Percentiles rank a stretch among this genome's conserved stretches.
Evolutionary conservation across 352 stramenopile species (phyloP).

Genomic region (Globisporangium recalcitrans): DNA sequence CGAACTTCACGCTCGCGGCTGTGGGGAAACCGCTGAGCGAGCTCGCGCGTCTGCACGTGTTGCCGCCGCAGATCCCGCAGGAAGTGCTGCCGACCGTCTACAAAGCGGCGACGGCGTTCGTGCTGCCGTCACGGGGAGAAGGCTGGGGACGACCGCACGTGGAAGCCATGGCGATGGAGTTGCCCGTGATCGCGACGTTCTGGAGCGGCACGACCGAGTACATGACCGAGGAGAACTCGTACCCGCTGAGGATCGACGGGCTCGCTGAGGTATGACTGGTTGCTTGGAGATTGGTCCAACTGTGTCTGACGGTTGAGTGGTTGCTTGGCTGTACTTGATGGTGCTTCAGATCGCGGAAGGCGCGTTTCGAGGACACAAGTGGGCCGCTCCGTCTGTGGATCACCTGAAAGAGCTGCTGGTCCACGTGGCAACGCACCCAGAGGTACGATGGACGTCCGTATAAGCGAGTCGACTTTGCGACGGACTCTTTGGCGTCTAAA

Average conservation of each 20-base stretch:
- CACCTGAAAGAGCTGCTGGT: slow-evolving; percentile 69
- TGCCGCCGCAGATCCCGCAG: slow-evolving; percentile 61
- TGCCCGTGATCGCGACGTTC: slow-evolving; percentile 89
- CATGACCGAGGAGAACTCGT: slow-evolving; percentile 86
- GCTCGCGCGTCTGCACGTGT: slow-evolving; percentile 53
- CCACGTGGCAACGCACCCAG: slow-evolving; percentile 49
- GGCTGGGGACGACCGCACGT: slow-evolving; percentile 91
- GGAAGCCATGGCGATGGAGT: slow-evolving; percentile 91
- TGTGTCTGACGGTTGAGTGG: not conserved
- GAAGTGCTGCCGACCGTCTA: slow-evolving; percentile 59
- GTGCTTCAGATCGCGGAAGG: slow-evolving; percentile 61
- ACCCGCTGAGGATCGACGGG: slow-evolving; percentile 74
- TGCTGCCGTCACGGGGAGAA: slow-evolving; percentile 90
- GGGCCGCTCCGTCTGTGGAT: slow-evolving; percentile 77
- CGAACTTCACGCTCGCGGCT: slow-evolving; percentile 43
- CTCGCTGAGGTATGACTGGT: slow-evolving; percentile 50
- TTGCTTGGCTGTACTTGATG: not conserved
- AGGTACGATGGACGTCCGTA: slow-evolving; percentile 22
- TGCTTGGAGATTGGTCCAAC: not conserved
- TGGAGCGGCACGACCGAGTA: slow-evolving; percentile 90
- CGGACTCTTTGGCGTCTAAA: not conserved
- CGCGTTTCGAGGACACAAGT: slow-evolving; percentile 74
- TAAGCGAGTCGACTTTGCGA: not conserved
- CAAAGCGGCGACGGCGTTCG: slow-evolving; percentile 76
- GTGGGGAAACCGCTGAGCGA: slow-evolving; percentile 39